Percentiles rank a stretch among this genome's conserved stretches.
phyloP scores from a whole-genome alignment of 805 yeast species.

The Zygoascus tannicola region DNA sequence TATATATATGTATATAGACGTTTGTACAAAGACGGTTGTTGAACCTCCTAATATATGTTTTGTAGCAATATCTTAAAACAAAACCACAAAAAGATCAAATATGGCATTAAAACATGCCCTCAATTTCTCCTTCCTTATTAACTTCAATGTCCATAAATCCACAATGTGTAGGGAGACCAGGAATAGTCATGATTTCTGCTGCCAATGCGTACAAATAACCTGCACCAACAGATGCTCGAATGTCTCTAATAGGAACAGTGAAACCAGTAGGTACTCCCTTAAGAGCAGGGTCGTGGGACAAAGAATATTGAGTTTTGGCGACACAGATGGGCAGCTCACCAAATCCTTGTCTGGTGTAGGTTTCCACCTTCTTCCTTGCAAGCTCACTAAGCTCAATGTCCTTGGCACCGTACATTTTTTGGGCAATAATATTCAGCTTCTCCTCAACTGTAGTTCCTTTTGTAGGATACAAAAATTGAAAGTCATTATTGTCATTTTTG shows the following conservation, averaged over 20 bases:
- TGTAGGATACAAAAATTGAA: slow-evolving; percentile 60
- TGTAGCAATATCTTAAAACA: slow-evolving; percentile 2
- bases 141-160: slow-evolving; percentile 98
- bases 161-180: slow-evolving; percentile 92
- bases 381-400: slow-evolving; percentile 71
- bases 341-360: slow-evolving; percentile 80
- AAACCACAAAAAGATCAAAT: not conserved
- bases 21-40: not conserved
- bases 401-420: slow-evolving; percentile 87
- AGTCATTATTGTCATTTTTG: slow-evolving; percentile 30
- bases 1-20: slow-evolving; percentile 1
- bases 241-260: slow-evolving; percentile 88
- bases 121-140: slow-evolving; percentile 80
- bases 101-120: slow-evolving; percentile 63
- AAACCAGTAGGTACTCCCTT: slow-evolving; percentile 95
- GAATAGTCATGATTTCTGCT: slow-evolving; percentile 94
- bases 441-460: slow-evolving; percentile 62
- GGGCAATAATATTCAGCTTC: slow-evolving; percentile 70
- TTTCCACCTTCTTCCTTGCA: slow-evolving; percentile 72
- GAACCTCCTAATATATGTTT: slow-evolving; percentile 1
- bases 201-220: slow-evolving; percentile 95
- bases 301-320: slow-evolving; percentile 94
- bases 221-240: slow-evolving; percentile 91
- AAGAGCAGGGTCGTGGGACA: slow-evolving; percentile 86
- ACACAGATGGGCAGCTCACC: slow-evolving; percentile 89